A percentile compares a stretch with the other conserved stretches of the same genome.
These are phyloP conservation scores for Chrysoporthe deuterocubensis DNA, from an alignment of 2,329 filamentous ascomycete species.

Conservation along the genomic window DNA sequence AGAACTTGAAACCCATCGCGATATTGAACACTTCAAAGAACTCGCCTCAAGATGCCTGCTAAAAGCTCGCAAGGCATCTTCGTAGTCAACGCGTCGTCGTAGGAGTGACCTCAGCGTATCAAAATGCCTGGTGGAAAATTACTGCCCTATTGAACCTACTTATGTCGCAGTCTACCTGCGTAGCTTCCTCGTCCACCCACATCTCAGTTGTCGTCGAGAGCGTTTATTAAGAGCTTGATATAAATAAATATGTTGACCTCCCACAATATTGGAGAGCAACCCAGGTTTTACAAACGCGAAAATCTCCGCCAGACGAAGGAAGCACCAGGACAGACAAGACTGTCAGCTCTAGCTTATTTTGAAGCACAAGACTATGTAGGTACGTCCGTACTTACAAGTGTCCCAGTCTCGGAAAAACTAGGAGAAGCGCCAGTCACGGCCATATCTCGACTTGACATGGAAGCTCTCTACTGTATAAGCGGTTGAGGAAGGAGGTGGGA, in stretches of 20 bases:
- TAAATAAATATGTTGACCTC: no score
- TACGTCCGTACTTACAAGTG: no score
- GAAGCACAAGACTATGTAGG: no score
- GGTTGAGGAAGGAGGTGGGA: slow-evolving; percentile 45
- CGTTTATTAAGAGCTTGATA: neutral
- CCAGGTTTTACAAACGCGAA: no score
- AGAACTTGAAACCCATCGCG: neutral
- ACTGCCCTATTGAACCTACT: neutral
- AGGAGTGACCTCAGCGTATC: neutral
- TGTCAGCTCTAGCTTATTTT: no score
- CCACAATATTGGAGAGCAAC: no score
- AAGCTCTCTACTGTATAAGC: no score
- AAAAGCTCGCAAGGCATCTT: neutral
- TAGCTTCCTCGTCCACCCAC: neutral
- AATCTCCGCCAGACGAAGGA: no score
- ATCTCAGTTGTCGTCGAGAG: neutral
- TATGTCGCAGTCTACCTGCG: neutral
- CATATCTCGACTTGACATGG: no score
- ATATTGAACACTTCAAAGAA: neutral
- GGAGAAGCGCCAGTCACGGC: no score
- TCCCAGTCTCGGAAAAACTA: no score
- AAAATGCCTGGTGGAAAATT: neutral
- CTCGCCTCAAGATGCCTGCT: neutral
- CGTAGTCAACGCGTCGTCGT: neutral
- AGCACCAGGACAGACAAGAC: no score